Evolutionary conservation across 2,329 filamentous ascomycete genomes (phyloP).

Genomic region (Ilyonectria sp.): DNA sequence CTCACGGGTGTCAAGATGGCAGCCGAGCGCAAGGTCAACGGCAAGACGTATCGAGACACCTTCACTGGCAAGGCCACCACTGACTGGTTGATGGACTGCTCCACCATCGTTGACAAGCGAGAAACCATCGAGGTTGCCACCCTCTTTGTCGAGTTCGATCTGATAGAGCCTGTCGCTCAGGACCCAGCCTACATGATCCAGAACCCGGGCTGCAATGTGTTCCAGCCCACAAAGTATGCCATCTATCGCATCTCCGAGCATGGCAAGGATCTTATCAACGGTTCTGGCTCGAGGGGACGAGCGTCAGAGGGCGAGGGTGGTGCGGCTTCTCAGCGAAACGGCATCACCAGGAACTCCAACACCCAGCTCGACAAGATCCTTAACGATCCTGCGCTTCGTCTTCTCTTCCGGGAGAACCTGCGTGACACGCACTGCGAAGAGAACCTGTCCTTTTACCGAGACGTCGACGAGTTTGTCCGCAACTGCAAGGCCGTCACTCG

Average conservation of each 20-base stretch:
- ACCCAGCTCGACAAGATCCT: conserved; percentile 95
- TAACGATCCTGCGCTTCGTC: conserved; percentile 86
- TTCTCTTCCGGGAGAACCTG: conserved; percentile 94
- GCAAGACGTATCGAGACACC: conserved; percentile 84
- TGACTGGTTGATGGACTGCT: conserved; percentile 98
- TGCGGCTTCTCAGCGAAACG: conserved; percentile 57
- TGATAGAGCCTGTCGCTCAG: conserved; percentile 81
- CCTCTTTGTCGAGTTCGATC: conserved; percentile 86
- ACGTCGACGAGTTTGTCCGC: conserved; percentile 89
- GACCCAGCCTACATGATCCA: conserved; percentile 77
- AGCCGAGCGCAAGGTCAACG: conserved; percentile 84
- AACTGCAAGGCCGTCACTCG: conserved; percentile 78
- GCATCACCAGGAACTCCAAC: conserved; percentile 88
- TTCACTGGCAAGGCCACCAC: conserved; percentile 92
- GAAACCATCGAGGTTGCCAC: conserved; percentile 88
- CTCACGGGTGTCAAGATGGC: conserved; percentile 88
- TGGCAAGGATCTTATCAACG: conserved; percentile 74
- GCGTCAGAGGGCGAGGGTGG: background rate
- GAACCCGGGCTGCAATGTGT: conserved; percentile 73
- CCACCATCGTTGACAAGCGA: conserved; percentile 90
- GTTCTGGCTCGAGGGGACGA: background rate
- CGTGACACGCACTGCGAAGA: conserved; percentile 97
- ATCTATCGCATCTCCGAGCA: conserved; percentile 88
- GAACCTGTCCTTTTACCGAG: conserved; percentile 95
- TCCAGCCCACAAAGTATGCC: conserved; percentile 89